Evolutionary conservation across 305 asterid species (phyloP), one percentile per base, ranked within the genome.

Genomic region (Withania somnifera): DNA sequence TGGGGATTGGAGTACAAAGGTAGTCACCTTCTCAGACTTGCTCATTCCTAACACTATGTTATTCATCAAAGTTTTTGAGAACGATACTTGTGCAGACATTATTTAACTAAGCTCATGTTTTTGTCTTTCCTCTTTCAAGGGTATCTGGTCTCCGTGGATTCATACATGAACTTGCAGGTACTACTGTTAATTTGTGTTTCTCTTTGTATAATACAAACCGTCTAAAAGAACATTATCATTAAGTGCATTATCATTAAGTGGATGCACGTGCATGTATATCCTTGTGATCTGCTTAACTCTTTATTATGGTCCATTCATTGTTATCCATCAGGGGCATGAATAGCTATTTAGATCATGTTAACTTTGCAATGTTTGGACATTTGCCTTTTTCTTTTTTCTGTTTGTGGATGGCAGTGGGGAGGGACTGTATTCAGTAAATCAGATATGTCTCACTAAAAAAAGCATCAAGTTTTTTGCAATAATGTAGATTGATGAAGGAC

Each of bases 1-100:
- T 93, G 98, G 98, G 98, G 98, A 82, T 90, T 93, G 95, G 97
- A 93, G 83, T 92, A 93, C 87, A 92, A 92, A 90, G 97, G 94
- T 91, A 64, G 34, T 45, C 13, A 50, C 77, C 50, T 40, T 69
- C 26, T 66, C 30, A 11, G n/a, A 26, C 24, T 28, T 0, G 2
- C 11, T 30, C 30, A 38, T 56, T 60, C 26, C 19, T 61, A n/a
- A 19, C 34, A 17, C 28, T 24, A 45, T 63, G 42, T 14, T 10
- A 34, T 9, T 77, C 66, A 26, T 50, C 60, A 40, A 36, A n/a
- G 61, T 56, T 45, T 30, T 67, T 26, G 52, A 7, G 38, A 22
- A 40, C 9, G n/a, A 40, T 9, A 77, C 30, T 11, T 30, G 32
- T n/a, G 17, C 32, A 24, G 11, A 0, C 30, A 47, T 66, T 5